These are phyloP conservation scores for Myotisia sp. DNA, from an alignment of 2,329 filamentous ascomycete species.

Conservation along the genomic window DNA sequence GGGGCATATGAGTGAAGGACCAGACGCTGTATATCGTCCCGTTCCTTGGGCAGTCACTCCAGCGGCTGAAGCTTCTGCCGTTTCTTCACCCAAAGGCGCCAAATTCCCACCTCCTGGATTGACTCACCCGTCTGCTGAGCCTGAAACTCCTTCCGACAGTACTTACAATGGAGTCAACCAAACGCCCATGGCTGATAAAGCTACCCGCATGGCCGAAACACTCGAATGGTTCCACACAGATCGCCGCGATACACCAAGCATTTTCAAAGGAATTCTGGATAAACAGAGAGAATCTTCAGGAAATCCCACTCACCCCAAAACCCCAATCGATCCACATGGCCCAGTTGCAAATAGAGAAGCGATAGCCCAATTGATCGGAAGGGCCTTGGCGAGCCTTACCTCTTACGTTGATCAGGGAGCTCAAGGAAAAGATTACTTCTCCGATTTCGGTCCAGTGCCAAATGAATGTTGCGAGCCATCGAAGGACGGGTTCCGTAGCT, in stretches of 20 bases:
- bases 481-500: slow-evolving; percentile 6
- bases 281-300: slow-evolving; percentile 4
- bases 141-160: neutral
- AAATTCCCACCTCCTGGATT: slow-evolving; percentile 7
- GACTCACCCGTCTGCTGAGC: slow-evolving; percentile 3
- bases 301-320: neutral
- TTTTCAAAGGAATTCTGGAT: slow-evolving; percentile 7
- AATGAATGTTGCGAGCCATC: slow-evolving; percentile 5
- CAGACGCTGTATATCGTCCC: neutral
- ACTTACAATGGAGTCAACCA: neutral
- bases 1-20: neutral
- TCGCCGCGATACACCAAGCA: slow-evolving; percentile 5
- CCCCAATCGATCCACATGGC: neutral
- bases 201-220: slow-evolving; percentile 7
- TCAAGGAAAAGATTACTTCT: slow-evolving; percentile 8
- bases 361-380: slow-evolving; percentile 7
- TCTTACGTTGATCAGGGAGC: slow-evolving; percentile 7
- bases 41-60: slow-evolving; percentile 2
- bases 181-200: neutral
- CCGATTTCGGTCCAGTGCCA: slow-evolving; percentile 9
- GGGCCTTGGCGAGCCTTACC: slow-evolving; percentile 10
- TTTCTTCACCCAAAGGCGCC: neutral
- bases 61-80: neutral
- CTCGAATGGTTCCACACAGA: slow-evolving; percentile 10
- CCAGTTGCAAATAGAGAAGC: no score